These are phyloP conservation scores for Colletotrichum scovillei DNA, from an alignment of 2,329 filamentous ascomycete species.

Conservation along the genomic window DNA sequence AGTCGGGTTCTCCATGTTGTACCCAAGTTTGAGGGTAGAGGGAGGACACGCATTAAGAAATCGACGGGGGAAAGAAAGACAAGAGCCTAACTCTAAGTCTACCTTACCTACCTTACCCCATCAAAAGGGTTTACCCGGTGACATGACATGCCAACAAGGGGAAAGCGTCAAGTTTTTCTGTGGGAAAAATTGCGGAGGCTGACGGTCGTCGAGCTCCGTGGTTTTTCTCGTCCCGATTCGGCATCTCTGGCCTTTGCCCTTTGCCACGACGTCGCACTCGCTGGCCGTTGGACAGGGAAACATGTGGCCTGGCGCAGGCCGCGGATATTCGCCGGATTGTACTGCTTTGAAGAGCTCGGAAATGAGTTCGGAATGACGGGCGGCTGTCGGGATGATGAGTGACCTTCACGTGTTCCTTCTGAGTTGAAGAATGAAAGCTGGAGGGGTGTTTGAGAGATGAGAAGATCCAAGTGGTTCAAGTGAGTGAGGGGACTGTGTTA, in stretches of 20 bases:
- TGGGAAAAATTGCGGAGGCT: slow-evolving; percentile 26
- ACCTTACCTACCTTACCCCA: not conserved
- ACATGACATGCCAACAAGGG: slow-evolving; percentile 17
- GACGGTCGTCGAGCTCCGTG: slow-evolving; percentile 31
- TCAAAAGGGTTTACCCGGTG: slow-evolving; percentile 8
- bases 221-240: slow-evolving; percentile 34
- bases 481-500: not conserved
- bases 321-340: not conserved
- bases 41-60: not conserved
- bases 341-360: not conserved
- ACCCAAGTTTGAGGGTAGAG: not conserved
- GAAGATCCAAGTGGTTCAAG: not conserved
- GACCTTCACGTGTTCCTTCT: slow-evolving; percentile 1
- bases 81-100: not conserved
- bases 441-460: not conserved
- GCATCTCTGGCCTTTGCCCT: slow-evolving; percentile 11
- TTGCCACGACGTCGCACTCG: slow-evolving; percentile 23
- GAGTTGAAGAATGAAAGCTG: not conserved
- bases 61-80: not conserved
- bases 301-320: not conserved
- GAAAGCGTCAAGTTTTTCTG: slow-evolving; percentile 1
- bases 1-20: not conserved
- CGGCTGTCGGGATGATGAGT: not conserved
- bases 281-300: not conserved
- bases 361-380: not conserved